Conservation (phyloP, 495 filamentous ascomycete species). For the Apiosordaria backusii region DNA sequence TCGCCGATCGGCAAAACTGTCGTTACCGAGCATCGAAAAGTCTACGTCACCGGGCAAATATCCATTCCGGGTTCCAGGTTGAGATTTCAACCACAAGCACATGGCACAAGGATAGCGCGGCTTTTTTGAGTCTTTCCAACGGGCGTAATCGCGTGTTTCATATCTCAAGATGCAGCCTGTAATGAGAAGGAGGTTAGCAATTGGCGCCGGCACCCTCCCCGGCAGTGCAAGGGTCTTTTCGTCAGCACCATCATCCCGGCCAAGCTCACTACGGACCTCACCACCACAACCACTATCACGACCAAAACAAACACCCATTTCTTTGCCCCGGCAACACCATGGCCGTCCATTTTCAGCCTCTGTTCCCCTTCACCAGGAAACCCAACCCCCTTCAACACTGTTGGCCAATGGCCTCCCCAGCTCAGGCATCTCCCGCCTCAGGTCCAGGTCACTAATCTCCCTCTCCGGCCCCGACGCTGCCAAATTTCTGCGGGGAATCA, state of each 20-base stretch:
- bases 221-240: background rate
- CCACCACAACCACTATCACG: background rate
- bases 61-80: background rate
- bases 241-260: background rate
- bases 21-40: background rate
- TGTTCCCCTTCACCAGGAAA: background rate
- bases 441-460: slow-evolving; percentile 71
- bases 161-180: background rate
- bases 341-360: slow-evolving; percentile 12
- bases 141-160: no score
- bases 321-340: slow-evolving; percentile 17
- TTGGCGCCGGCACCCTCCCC: background rate
- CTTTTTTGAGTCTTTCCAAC: no score
- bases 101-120: no score
- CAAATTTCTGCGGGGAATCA: slow-evolving; percentile 81
- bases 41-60: background rate
- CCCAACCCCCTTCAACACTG: background rate
- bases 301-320: background rate
- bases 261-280: background rate
- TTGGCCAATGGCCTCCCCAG: slow-evolving; percentile 14
- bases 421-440: slow-evolving; percentile 52
- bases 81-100: background rate
- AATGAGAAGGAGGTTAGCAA: background rate
- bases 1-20: background rate
- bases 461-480: slow-evolving; percentile 73